phyloP scores from a whole-genome alignment of 1,284 basidiomycete genomes.

The Ustilago vetiveriae region DNA sequence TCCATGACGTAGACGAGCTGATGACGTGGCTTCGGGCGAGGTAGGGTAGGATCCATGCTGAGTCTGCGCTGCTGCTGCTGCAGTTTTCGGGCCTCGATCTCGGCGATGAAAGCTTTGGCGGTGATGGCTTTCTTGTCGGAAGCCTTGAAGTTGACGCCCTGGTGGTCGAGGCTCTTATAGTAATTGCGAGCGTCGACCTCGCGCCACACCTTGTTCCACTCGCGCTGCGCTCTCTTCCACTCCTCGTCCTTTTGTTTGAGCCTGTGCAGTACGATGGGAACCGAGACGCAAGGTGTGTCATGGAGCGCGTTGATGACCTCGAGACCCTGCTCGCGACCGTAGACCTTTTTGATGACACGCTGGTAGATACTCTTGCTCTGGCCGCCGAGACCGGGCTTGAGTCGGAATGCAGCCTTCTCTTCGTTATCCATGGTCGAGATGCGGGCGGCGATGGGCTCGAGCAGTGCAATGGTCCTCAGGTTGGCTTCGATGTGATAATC shows the following conservation, averaged over 20 bases:
- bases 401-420: slow-evolving; percentile 82
- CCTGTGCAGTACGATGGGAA: slow-evolving; percentile 89
- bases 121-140: slow-evolving; percentile 97
- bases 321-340: slow-evolving; percentile 81
- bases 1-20: slow-evolving; percentile 84
- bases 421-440: slow-evolving; percentile 90
- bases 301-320: slow-evolving; percentile 92
- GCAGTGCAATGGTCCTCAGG: slow-evolving; percentile 85
- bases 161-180: slow-evolving; percentile 95
- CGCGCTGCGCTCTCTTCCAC: slow-evolving; percentile 91
- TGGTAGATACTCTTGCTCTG: slow-evolving; percentile 89
- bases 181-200: slow-evolving; percentile 92
- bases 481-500: slow-evolving; percentile 96
- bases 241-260: slow-evolving; percentile 96
- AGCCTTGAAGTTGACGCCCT: slow-evolving; percentile 91
- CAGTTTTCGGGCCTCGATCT: slow-evolving; percentile 82
- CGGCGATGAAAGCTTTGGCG: slow-evolving; percentile 84
- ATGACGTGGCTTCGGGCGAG: slow-evolving; percentile 57
- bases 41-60: slow-evolving; percentile 56
- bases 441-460: slow-evolving; percentile 87
- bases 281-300: slow-evolving; percentile 87
- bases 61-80: slow-evolving; percentile 73
- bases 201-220: slow-evolving; percentile 97
- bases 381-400: slow-evolving; percentile 89
- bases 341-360: slow-evolving; percentile 92